phyloP scores from a whole-genome alignment of 257 asterid species.

The Scutellaria galericulata region DNA sequence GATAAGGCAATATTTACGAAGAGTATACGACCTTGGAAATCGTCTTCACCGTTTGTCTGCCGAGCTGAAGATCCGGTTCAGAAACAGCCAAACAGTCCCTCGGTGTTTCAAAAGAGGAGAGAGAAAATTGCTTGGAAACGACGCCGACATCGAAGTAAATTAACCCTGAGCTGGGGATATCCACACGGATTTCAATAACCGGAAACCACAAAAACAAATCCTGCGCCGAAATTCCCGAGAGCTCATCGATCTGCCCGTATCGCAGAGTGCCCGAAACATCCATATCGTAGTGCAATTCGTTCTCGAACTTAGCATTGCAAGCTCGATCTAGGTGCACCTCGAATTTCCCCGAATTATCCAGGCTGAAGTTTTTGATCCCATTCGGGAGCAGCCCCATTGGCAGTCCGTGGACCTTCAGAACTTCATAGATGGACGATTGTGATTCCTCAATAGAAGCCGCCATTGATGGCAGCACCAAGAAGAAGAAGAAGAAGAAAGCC shows the following conservation, averaged over 20 bases:
- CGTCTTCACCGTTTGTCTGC: slow-evolving; percentile 22
- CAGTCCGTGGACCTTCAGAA: slow-evolving; percentile 49
- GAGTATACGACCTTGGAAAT: slow-evolving; percentile 39
- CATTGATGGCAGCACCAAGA: slow-evolving; percentile 7
- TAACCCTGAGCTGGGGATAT: slow-evolving; percentile 53
- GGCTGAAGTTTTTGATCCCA: slow-evolving; percentile 48
- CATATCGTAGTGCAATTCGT: slow-evolving; percentile 50
- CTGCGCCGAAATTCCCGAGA: slow-evolving; percentile 56
- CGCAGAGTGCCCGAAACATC: slow-evolving; percentile 46
- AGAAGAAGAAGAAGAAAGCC: background rate
- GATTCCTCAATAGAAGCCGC: slow-evolving; percentile 26
- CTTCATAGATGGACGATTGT: slow-evolving; percentile 51
- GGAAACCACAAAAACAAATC: slow-evolving; percentile 66
- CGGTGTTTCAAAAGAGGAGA: slow-evolving; percentile 58
- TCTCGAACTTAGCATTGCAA: slow-evolving; percentile 58
- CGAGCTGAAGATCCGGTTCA: slow-evolving; percentile 34
- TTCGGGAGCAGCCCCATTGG: slow-evolving; percentile 60
- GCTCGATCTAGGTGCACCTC: slow-evolving; percentile 53
- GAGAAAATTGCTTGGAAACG: slow-evolving; percentile 56
- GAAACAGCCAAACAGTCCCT: slow-evolving; percentile 52
- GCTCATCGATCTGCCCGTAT: slow-evolving; percentile 50
- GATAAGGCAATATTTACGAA: slow-evolving; percentile 12
- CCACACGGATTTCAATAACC: slow-evolving; percentile 55
- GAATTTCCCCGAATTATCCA: slow-evolving; percentile 48
- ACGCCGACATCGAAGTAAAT: slow-evolving; percentile 59